Conservation (phyloP, 345 rosid species). For the Eucalyptus camaldulensis region DNA sequence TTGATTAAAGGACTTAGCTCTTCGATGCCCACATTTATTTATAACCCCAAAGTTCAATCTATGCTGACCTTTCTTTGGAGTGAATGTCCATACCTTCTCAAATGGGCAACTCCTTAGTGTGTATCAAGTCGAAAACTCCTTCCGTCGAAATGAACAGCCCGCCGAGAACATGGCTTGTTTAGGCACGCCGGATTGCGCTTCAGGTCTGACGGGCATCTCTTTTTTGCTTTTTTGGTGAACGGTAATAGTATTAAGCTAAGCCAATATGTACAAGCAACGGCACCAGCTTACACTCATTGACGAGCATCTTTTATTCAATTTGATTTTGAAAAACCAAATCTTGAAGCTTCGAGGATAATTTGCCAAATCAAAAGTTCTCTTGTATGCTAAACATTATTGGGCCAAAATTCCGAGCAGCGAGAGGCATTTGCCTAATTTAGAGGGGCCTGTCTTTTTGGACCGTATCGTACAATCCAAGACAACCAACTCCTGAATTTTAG, state of each 20-base stretch:
- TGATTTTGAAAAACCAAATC: not conserved
- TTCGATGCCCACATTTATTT: not conserved
- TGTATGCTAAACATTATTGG: not conserved
- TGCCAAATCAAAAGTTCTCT: not conserved
- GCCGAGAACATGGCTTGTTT: not conserved
- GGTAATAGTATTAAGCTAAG: no score
- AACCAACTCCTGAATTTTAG: not conserved
- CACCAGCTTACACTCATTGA: no score
- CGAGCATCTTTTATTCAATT: not conserved
- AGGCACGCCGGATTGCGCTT: fast-evolving
- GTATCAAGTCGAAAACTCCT: not conserved
- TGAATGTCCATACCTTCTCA: not conserved
- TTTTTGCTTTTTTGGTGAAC: not conserved
- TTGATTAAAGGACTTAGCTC: not conserved
- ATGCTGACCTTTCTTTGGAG: not conserved
- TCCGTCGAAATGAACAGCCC: fast-evolving
- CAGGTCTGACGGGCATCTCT: not conserved
- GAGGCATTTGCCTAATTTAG: not conserved
- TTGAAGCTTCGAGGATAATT: not conserved
- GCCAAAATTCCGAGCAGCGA: not conserved
- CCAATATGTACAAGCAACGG: no score
- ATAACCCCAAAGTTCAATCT: not conserved
- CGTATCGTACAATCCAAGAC: not conserved
- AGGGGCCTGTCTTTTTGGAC: not conserved
- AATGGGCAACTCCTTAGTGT: not conserved